Conservation (phyloP, 805 yeast species). For the Barnettozyma wickerhamii region DNA sequence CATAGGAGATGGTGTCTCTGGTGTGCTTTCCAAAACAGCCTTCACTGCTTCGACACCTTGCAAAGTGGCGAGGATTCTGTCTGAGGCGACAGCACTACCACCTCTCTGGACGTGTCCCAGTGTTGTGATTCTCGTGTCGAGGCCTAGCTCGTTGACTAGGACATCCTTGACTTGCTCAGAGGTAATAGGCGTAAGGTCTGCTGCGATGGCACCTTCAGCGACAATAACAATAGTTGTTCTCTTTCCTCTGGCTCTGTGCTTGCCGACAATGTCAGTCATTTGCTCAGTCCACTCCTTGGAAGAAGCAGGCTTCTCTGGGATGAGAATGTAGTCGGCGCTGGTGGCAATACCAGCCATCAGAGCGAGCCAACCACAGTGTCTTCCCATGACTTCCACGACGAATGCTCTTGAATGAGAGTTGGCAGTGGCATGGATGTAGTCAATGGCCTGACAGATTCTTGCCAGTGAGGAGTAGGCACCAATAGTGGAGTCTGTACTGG, state of each 20-base stretch:
- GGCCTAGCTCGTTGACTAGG: slow-evolving; percentile 57
- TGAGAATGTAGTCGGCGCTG: slow-evolving; percentile 75
- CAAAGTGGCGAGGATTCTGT: slow-evolving; percentile 65
- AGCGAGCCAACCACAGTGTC: slow-evolving; percentile 89
- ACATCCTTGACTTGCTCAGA: slow-evolving; percentile 62
- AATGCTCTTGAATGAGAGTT: slow-evolving; percentile 79
- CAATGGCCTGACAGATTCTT: slow-evolving; percentile 69
- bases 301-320: slow-evolving; percentile 75
- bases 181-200: slow-evolving; percentile 62
- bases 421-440: slow-evolving; percentile 82
- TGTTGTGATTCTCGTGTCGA: slow-evolving; percentile 75
- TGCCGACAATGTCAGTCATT: slow-evolving; percentile 54
- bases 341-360: slow-evolving; percentile 77
- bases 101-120: slow-evolving; percentile 83
- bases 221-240: slow-evolving; percentile 77
- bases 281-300: slow-evolving; percentile 62
- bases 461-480: slow-evolving; percentile 79
- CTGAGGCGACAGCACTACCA: slow-evolving; percentile 76
- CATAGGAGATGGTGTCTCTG: slow-evolving; percentile 75
- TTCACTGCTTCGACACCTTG: slow-evolving; percentile 83
- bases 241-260: slow-evolving; percentile 69
- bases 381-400: slow-evolving; percentile 84
- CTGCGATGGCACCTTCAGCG: slow-evolving; percentile 80
- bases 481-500: slow-evolving; percentile 79
- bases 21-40: slow-evolving; percentile 64